A percentile compares a stretch with the other conserved stretches of the same genome.
Evolutionary conservation across 1,139 yeast species (phyloP).

Genomic region (Yamadazyma diddensiae): DNA sequence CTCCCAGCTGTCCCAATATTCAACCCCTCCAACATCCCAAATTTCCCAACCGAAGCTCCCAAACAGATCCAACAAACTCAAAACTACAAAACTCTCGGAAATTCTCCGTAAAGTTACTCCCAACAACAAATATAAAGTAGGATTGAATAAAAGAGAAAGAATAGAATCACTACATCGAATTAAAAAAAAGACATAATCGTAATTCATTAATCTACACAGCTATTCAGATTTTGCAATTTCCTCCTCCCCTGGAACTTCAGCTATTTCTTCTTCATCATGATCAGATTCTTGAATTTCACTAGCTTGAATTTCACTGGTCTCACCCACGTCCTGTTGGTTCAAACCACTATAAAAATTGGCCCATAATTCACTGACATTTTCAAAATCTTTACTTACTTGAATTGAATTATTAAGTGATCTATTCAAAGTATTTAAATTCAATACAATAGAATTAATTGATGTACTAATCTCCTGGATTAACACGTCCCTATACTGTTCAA

Average conservation of each 20-base stretch:
- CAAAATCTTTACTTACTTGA: slow-evolving; percentile 47
- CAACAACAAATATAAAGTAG: slow-evolving; percentile 22
- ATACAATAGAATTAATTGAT: slow-evolving; percentile 39
- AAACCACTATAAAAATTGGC: slow-evolving; percentile 39
- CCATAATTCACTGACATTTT: slow-evolving; percentile 45
- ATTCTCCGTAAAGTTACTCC: slow-evolving; percentile 12
- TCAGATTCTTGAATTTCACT: slow-evolving; percentile 4
- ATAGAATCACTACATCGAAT: slow-evolving; percentile 12
- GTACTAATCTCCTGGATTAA: slow-evolving; percentile 42
- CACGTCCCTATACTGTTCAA: slow-evolving; percentile 44
- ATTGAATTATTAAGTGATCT: slow-evolving; percentile 40
- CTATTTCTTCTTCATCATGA: slow-evolving; percentile 2
- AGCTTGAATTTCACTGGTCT: not conserved
- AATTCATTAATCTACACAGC: not conserved
- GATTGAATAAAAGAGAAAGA: slow-evolving; percentile 27
- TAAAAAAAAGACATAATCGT: not conserved
- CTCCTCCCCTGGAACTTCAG: slow-evolving; percentile 1
- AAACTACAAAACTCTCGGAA: slow-evolving; percentile 9
- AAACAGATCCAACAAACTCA: not conserved
- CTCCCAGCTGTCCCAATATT: not conserved
- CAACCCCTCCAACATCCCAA: slow-evolving; percentile 3
- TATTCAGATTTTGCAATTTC: not conserved
- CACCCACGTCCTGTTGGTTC: slow-evolving; percentile 14
- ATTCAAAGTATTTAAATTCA: slow-evolving; percentile 40
- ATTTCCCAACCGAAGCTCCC: not conserved